phyloP scores from a whole-genome alignment of 768 basidiomycete species.

The Ramaria sp. region DNA sequence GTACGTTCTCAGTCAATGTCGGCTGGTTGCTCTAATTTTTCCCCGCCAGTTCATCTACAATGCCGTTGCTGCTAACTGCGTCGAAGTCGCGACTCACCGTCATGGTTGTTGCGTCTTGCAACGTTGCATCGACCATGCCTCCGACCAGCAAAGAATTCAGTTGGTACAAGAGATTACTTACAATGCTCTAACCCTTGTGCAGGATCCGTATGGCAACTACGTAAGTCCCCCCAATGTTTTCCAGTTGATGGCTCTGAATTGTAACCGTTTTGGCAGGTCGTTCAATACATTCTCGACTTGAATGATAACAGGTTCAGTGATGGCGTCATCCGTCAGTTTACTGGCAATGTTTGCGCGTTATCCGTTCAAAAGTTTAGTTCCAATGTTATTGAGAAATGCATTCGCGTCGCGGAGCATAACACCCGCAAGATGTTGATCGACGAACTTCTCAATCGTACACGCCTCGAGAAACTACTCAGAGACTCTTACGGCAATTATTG shows the following conservation, averaged over 20 bases:
- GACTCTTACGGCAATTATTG: constrained; percentile 98
- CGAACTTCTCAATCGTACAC: constrained; percentile 87
- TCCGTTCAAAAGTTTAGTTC: constrained; percentile 99
- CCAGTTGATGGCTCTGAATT: not conserved
- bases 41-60: constrained; percentile 89
- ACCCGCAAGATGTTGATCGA: constrained; percentile 93
- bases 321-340: constrained; percentile 92
- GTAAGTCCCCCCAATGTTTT: constrained; percentile 29
- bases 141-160: constrained; percentile 89
- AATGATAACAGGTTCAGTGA: constrained; percentile 99
- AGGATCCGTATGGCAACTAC: constrained; percentile 94
- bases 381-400: constrained; percentile 93
- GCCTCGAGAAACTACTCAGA: constrained; percentile 89
- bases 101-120: constrained; percentile 99
- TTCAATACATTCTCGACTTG: constrained; percentile 96
- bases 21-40: not conserved
- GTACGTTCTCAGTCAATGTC: constrained; percentile 25
- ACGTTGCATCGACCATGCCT: constrained; percentile 96
- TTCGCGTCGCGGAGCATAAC: constrained; percentile 93
- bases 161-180: constrained; percentile 98
- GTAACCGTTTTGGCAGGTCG: constrained; percentile 41
- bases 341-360: constrained; percentile 93
- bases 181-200: constrained; percentile 93
- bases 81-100: constrained; percentile 95
- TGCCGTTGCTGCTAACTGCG: constrained; percentile 96